Conservation (phyloP, 208 protist species). For the Acanthamoeba culbertsoni region DNA sequence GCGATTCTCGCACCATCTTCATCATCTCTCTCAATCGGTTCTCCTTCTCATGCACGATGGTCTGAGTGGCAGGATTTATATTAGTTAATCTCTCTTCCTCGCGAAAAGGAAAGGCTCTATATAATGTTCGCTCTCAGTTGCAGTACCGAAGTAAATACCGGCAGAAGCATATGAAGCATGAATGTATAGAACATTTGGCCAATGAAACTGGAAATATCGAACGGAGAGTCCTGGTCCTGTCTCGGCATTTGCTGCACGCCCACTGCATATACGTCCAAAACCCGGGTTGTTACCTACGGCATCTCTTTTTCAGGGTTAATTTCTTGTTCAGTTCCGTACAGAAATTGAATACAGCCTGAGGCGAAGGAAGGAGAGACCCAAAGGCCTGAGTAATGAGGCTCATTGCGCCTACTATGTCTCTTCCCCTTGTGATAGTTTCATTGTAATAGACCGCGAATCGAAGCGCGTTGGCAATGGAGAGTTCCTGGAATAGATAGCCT, state of each 20-base stretch:
- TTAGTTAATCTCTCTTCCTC: no score
- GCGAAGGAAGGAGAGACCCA: not conserved
- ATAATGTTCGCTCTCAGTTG: not conserved
- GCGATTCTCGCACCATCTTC: slow-evolving; percentile 43
- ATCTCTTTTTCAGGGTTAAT: no score
- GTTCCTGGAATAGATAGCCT: slow-evolving; percentile 4
- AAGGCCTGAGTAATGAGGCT: slow-evolving; percentile 54
- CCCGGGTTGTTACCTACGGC: no score
- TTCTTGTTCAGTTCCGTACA: not conserved
- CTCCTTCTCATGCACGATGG: slow-evolving; percentile 68
- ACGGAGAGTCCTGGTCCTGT: not conserved
- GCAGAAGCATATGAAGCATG: slow-evolving; percentile 59
- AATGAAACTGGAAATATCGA: not conserved
- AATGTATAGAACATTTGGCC: slow-evolving; percentile 49
- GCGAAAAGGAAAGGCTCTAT: not conserved
- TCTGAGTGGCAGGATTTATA: not conserved
- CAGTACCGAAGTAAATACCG: slow-evolving; percentile 35
- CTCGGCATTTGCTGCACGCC: slow-evolving; percentile 1
- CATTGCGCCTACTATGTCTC: not conserved
- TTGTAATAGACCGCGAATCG: slow-evolving; percentile 47
- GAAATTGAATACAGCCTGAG: not conserved
- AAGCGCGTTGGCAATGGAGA: not conserved
- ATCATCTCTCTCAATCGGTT: slow-evolving; percentile 60
- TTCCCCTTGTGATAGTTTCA: not conserved
- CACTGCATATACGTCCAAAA: not conserved